phyloP scores from a whole-genome alignment of 768 basidiomycete species.

The Pleurotus citrinopileatus region DNA sequence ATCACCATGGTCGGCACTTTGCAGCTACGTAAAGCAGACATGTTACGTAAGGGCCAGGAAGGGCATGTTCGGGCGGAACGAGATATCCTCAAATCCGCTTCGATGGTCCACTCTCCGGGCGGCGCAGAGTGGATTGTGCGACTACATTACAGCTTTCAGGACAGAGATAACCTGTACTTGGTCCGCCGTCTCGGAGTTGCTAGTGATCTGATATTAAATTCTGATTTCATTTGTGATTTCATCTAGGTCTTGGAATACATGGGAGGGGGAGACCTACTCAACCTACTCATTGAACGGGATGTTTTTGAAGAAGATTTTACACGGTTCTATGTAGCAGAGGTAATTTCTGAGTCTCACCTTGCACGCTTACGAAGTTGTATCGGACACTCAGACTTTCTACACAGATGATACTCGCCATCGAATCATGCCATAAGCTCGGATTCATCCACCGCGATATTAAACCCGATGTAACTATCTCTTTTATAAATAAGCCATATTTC shows the following conservation, averaged over 20 bases:
- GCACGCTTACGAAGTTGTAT: conserved; percentile 13
- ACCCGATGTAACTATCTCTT: conserved; percentile 63
- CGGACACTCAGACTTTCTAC: conserved; percentile 13
- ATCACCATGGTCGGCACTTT: conserved; percentile 13
- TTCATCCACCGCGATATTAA: conserved; percentile 99
- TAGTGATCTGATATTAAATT: conserved; percentile 25
- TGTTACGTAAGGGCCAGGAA: conserved; percentile 96
- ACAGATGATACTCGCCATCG: conserved; percentile 92
- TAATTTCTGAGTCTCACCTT: conserved; percentile 28
- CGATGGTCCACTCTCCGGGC: conserved; percentile 69
- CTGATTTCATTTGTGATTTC: conserved; percentile 59
- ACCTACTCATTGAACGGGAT: conserved; percentile 90
- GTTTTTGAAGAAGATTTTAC: conserved; percentile 90
- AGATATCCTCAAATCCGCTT: conserved; percentile 89
- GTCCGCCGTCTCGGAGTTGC: conserved; percentile 42
- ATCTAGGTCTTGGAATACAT: conserved; percentile 89
- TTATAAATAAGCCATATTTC: conserved; percentile 17
- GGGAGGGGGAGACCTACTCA: conserved; percentile 95
- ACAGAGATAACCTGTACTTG: conserved; percentile 92
- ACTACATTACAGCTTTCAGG: conserved; percentile 92
- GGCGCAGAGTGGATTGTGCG: conserved; percentile 93
- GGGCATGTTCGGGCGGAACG: conserved; percentile 96
- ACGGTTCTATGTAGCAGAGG: conserved; percentile 94
- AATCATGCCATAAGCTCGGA: conserved; percentile 90
- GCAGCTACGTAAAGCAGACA: conserved; percentile 83